These are phyloP conservation scores for Draba incana DNA, from an alignment of 345 rosid genomes.

Conservation along the genomic window DNA sequence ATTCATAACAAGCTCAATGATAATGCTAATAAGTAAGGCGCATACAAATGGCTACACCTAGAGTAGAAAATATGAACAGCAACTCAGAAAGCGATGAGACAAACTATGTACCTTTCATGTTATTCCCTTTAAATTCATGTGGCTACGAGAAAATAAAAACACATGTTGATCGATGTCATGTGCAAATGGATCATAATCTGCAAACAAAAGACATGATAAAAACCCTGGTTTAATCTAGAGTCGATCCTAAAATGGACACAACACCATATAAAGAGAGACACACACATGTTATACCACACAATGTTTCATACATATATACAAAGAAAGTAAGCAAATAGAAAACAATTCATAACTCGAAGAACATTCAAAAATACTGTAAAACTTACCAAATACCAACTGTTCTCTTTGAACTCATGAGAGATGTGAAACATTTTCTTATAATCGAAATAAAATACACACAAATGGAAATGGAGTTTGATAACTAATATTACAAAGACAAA, in stretches of 20 bases:
- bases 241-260: constrained; percentile 27
- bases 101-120: constrained; percentile 41
- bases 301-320: not conserved
- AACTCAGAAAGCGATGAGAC: constrained; percentile 34
- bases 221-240: constrained; percentile 14
- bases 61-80: constrained; percentile 17
- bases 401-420: not conserved
- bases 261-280: constrained; percentile 34
- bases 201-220: constrained; percentile 22
- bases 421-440: not conserved
- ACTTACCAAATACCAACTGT: not conserved
- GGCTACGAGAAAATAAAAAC: not conserved
- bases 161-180: constrained; percentile 24
- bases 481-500: not conserved
- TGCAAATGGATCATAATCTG: constrained; percentile 21
- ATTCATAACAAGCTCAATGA: not conserved
- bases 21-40: constrained; percentile 2
- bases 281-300: constrained; percentile 7
- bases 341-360: not conserved
- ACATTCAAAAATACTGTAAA: not conserved
- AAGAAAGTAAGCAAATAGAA: not conserved
- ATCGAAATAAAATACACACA: not conserved
- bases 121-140: constrained; percentile 34
- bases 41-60: constrained; percentile 17
- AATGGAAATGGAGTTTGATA: not conserved